Base-by-base conservation (phyloP, 1,284 basidiomycete species). In the Sphaerobolus stellatus region DNA sequence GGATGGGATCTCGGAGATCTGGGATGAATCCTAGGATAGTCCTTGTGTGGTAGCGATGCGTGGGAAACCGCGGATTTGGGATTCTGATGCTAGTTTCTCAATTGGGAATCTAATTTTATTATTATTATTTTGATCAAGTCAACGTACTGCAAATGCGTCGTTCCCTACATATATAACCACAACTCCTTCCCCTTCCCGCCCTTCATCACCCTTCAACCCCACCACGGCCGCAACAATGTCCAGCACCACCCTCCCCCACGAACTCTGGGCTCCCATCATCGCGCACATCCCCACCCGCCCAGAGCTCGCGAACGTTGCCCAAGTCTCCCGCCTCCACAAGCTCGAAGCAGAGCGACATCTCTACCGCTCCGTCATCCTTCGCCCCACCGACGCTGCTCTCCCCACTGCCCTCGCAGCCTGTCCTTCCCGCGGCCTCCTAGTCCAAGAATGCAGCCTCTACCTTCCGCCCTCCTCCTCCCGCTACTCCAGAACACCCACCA, bases 181-280 rank as follows among this genome's bases (percentile, higher is more conserved):
- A n/a, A n/a, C n/a, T n/a, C n/a, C n/a, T n/a, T n/a, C n/a, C n/a
- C n/a, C n/a, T n/a, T n/a, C n/a, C n/a, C n/a, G n/a, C n/a, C n/a
- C n/a, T n/a, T n/a, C n/a, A n/a, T n/a, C n/a, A n/a, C n/a, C n/a
- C n/a, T n/a, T n/a, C n/a, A n/a, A n/a, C n/a, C n/a, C n/a, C n/a
- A n/a, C n/a, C n/a, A n/a, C n/a, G n/a, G n/a, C n/a, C n/a, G n/a
- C n/a, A n/a, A n/a, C n/a, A n/a, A n/a, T n/a, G 41, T 51, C 36
- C 33, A 22, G 5, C 13, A 27, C 53, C 5, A 29, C 56, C 24
- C 56, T 57, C 25, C 56, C 56, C 18, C 6, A 48, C 45, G 56
- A 57, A 36, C 46, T 57, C 22, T 48, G 36, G 20, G 52, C 52
- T 22, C 56, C 44, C 27, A 54, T 57, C 34, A 36, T 57, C 44